Percentiles rank a stretch among this genome's conserved stretches.
phyloP scores from a whole-genome alignment of 352 stramenopile genomes.

The Phytophthora litchii region DNA sequence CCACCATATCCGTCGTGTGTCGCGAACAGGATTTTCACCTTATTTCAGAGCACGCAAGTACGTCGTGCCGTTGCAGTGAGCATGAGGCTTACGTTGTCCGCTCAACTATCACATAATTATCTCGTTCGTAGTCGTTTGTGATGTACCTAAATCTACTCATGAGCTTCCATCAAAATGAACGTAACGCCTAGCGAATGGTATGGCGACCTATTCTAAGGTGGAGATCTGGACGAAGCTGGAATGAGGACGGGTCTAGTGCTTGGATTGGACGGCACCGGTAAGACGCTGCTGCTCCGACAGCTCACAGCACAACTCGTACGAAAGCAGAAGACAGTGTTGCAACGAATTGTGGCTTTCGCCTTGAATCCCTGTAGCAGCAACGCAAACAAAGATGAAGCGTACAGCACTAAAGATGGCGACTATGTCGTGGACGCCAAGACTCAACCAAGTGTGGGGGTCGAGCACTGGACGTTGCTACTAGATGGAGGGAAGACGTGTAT shows the following conservation, averaged over 20 bases:
- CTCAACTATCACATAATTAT: not conserved
- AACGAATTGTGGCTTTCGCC: slow-evolving; percentile 42
- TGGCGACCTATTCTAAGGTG: slow-evolving; percentile 20
- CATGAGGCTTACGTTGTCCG: not conserved
- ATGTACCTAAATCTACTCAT: not conserved
- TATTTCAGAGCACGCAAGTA: slow-evolving; percentile 15
- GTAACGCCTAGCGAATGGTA: not conserved
- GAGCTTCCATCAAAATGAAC: not conserved
- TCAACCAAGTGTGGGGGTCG: slow-evolving; percentile 68
- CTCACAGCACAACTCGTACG: slow-evolving; percentile 49
- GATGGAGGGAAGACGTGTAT: slow-evolving; percentile 39
- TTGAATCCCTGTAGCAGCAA: slow-evolving; percentile 17
- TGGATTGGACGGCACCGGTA: slow-evolving; percentile 68
- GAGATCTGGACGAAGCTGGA: not conserved
- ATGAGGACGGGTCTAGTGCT: slow-evolving; percentile 73
- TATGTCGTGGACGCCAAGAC: slow-evolving; percentile 39
- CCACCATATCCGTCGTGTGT: slow-evolving; percentile 8
- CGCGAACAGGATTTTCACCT: slow-evolving; percentile 18
- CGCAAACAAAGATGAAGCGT: slow-evolving; percentile 12
- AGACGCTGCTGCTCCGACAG: slow-evolving; percentile 75
- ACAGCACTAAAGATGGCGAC: slow-evolving; percentile 18
- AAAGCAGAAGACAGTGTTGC: slow-evolving; percentile 48
- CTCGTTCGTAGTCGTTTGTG: not conserved
- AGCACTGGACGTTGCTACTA: slow-evolving; percentile 59
- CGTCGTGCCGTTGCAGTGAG: slow-evolving; percentile 3